These are phyloP conservation scores for Cicer pinnatifidum DNA, from an alignment of 306 rosid species.

Conservation along the genomic window DNA sequence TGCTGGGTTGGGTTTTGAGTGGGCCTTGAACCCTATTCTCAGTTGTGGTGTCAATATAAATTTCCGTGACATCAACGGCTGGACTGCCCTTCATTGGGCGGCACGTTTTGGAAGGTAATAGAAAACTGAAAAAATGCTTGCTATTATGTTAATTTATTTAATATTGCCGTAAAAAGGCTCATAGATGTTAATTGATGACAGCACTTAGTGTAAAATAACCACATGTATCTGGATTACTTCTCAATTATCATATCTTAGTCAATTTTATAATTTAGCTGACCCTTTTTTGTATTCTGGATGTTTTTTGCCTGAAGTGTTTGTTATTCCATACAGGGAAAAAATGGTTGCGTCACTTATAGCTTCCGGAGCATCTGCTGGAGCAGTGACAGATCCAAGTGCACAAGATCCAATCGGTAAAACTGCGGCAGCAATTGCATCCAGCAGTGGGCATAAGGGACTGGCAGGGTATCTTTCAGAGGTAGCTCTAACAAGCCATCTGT, in stretches of 20 bases:
- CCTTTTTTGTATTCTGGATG: constrained; percentile 14
- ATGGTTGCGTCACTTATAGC: constrained; percentile 91
- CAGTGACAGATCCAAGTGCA: constrained; percentile 89
- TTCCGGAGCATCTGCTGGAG: constrained; percentile 94
- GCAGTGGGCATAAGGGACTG: constrained; percentile 80
- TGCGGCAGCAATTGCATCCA: constrained; percentile 81
- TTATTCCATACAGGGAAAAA: constrained; percentile 69
- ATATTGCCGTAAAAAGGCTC: constrained; percentile 24
- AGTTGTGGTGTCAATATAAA: constrained; percentile 79
- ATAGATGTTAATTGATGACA: constrained; percentile 19
- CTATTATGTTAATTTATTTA: neutral
- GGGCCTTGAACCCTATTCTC: constrained; percentile 90
- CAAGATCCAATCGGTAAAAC: constrained; percentile 85
- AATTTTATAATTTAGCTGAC: constrained; percentile 26
- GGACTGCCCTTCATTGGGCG: constrained; percentile 99
- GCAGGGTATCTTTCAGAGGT: constrained; percentile 97
- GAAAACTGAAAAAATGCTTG: constrained; percentile 7
- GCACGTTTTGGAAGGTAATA: constrained; percentile 93
- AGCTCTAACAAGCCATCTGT: constrained; percentile 81
- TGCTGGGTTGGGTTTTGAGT: constrained; percentile 93
- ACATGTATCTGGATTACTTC: constrained; percentile 19
- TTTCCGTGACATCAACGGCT: constrained; percentile 92
- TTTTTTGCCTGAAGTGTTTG: constrained; percentile 33
- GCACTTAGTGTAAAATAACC: constrained; percentile 7
- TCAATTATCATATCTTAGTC: neutral